Conservation (phyloP, 1,139 yeast species). For the Pichia sp. region DNA sequence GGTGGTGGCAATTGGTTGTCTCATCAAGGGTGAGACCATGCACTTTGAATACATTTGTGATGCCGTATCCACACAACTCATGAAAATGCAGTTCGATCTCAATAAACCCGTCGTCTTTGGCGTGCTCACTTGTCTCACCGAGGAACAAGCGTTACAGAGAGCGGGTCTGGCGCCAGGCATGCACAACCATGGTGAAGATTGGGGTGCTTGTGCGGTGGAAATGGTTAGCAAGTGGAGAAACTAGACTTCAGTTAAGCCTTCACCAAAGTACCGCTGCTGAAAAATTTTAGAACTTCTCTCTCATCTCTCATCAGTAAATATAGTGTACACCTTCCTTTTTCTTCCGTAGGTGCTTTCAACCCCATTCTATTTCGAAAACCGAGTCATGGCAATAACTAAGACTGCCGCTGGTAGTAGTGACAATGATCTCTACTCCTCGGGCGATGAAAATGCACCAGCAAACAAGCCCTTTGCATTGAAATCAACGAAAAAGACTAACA, state of each 20-base stretch:
- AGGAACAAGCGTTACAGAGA: slow-evolving; percentile 87
- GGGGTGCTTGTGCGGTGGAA: slow-evolving; percentile 99
- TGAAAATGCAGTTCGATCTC: slow-evolving; percentile 69
- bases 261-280: no score
- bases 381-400: no score
- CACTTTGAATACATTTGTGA: slow-evolving; percentile 97
- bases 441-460: slow-evolving; percentile 8
- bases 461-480: slow-evolving; percentile 2
- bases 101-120: slow-evolving; percentile 86
- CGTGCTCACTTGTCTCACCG: slow-evolving; percentile 85
- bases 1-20: slow-evolving; percentile 86
- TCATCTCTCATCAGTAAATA: no score
- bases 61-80: slow-evolving; percentile 76
- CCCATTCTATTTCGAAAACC: no score
- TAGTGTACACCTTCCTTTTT: no score
- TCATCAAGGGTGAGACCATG: slow-evolving; percentile 96
- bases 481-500: neutral
- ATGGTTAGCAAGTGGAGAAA: slow-evolving; percentile 50
- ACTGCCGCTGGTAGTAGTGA: no score
- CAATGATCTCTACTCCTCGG: slow-evolving; percentile 8
- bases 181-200: slow-evolving; percentile 97
- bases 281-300: no score
- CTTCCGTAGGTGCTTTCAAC: no score
- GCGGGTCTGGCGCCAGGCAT: slow-evolving; percentile 78
- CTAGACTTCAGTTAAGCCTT: no score